Evolutionary conservation across 1,284 basidiomycete species (phyloP).

Genomic region (Sanghuangporus weigelae): DNA sequence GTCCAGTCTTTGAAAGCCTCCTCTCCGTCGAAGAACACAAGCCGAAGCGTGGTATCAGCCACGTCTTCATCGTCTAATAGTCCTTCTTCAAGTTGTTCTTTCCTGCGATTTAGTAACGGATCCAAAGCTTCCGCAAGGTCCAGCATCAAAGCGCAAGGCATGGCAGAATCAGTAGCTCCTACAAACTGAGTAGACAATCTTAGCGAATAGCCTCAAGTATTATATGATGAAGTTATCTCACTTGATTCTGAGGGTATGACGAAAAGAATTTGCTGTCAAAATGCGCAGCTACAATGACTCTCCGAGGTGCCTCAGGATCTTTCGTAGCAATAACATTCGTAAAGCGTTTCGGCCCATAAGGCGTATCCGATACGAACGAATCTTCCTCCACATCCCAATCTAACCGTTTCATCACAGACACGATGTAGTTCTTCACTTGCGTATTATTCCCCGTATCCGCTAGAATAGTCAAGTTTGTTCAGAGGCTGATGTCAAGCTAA

Average conservation of each 20-base stretch:
- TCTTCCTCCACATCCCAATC: slow-evolving; percentile 88
- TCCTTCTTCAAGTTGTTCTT: slow-evolving; percentile 49
- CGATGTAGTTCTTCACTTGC: slow-evolving; percentile 73
- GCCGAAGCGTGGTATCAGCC: slow-evolving; percentile 80
- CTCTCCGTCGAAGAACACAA: slow-evolving; percentile 98
- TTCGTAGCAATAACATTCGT: slow-evolving; percentile 95
- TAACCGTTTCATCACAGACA: slow-evolving; percentile 58
- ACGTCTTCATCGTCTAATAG: slow-evolving; percentile 72
- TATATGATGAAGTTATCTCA: slow-evolving; percentile 29
- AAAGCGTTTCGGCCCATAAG: slow-evolving; percentile 77
- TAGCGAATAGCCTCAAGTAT: neutral
- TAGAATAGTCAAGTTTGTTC: slow-evolving; percentile 24
- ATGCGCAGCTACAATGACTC: slow-evolving; percentile 89
- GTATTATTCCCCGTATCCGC: slow-evolving; percentile 77
- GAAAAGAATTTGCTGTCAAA: slow-evolving; percentile 94
- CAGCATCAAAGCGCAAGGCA: slow-evolving; percentile 90
- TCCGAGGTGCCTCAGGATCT: slow-evolving; percentile 75
- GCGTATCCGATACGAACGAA: slow-evolving; percentile 75
- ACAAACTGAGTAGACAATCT: slow-evolving; percentile 61
- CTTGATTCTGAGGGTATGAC: slow-evolving; percentile 65
- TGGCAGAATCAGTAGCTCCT: slow-evolving; percentile 96
- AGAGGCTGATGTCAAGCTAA: neutral
- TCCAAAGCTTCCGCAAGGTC: slow-evolving; percentile 82
- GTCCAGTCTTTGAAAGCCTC: slow-evolving; percentile 95
- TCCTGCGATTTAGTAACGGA: slow-evolving; percentile 62